These are phyloP conservation scores for Colletotrichum kahawae DNA, from an alignment of 2,329 filamentous ascomycete genomes.

Conservation along the genomic window DNA sequence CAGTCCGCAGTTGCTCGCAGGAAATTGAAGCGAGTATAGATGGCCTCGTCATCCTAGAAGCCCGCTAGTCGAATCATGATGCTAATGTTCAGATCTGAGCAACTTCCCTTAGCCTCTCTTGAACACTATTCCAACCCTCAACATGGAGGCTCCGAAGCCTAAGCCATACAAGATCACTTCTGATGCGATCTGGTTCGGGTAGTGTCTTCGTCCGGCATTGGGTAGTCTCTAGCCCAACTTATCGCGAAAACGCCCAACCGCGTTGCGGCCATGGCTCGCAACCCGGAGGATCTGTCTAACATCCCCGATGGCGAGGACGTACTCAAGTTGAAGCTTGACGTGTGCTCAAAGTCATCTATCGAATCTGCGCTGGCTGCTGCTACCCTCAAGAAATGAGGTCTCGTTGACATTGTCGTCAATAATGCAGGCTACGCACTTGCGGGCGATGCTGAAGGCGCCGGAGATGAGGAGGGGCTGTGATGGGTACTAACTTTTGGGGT, in stretches of 20 bases:
- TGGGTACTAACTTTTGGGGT: neutral
- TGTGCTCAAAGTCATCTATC: neutral
- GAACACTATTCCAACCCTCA: rapidly evolving
- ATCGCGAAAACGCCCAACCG: neutral
- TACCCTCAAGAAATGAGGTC: neutral
- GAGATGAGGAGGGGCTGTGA: neutral
- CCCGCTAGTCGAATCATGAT: rapidly evolving
- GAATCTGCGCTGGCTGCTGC: neutral
- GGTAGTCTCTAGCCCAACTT: neutral
- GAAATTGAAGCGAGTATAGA: neutral
- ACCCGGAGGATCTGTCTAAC: rapidly evolving
- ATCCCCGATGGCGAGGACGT: neutral
- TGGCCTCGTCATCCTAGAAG: neutral
- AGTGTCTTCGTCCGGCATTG: neutral
- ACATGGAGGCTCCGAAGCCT: neutral
- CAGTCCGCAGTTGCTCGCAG: neutral
- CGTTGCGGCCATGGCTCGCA: rapidly evolving
- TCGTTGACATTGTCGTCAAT: neutral
- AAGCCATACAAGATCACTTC: neutral
- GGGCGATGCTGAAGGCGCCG: neutral
- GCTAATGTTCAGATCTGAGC: neutral
- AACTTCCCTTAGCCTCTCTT: neutral
- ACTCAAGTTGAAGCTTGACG: neutral
- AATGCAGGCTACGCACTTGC: neutral
- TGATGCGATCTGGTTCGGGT: neutral